A percentile compares a stretch with the other conserved stretches of the same genome.
Evolutionary conservation across 176 grass and related monocot species (phyloP).

Genomic region (Lolium multiflorum): DNA sequence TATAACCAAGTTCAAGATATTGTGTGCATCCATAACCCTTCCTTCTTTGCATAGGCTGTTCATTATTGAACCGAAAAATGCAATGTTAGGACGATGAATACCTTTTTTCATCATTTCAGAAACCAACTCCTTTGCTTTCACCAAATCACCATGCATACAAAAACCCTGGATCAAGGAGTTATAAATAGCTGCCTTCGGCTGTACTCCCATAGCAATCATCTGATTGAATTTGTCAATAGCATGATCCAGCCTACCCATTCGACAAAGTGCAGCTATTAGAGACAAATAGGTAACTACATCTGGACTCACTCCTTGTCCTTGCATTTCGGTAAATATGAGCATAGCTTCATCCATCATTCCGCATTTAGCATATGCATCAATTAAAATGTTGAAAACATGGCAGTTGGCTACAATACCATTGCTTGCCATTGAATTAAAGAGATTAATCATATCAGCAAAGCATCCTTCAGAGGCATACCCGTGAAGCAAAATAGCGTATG

Average conservation of each 20-base stretch:
- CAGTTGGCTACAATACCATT: not conserved
- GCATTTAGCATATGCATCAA: slow-evolving; percentile 17
- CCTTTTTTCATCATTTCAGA: not conserved
- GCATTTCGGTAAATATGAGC: not conserved
- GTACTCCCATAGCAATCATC: not conserved
- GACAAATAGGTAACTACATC: not conserved
- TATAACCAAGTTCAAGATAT: not conserved
- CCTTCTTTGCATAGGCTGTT: slow-evolving; percentile 18
- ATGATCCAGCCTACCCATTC: slow-evolving; percentile 24
- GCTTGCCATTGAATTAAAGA: too few relatives aligned
- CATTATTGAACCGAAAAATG: not conserved
- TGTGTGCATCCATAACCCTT: slow-evolving; percentile 7
- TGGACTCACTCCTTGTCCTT: not conserved
- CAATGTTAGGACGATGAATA: not conserved
- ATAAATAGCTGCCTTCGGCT: not conserved
- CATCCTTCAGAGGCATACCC: not conserved
- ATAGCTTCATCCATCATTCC: slow-evolving; percentile 23
- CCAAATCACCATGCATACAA: slow-evolving; percentile 12
- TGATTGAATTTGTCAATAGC: not conserved
- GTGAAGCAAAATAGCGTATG: not conserved
- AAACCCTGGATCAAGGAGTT: not conserved
- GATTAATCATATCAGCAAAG: too few relatives aligned
- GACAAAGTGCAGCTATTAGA: slow-evolving; percentile 4
- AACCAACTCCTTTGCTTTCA: not conserved
- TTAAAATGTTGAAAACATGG: not conserved